Evolutionary conservation across 1,284 basidiomycete species (phyloP).

Genomic region (Ceratobasidium sp.): DNA sequence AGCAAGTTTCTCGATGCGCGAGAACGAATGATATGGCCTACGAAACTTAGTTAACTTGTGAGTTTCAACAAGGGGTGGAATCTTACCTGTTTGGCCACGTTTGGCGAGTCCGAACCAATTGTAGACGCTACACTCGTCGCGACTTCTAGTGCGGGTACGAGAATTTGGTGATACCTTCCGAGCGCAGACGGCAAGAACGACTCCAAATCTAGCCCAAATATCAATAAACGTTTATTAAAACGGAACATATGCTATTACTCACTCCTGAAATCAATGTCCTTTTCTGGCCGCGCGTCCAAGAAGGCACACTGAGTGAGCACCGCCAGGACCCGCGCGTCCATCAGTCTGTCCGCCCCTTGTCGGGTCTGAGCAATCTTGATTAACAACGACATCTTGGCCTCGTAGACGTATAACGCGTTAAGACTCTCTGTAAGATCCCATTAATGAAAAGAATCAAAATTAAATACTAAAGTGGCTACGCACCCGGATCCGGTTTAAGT

Average conservation of each 20-base stretch:
- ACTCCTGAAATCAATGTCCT: slow-evolving; percentile 85
- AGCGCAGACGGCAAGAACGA: slow-evolving; percentile 88
- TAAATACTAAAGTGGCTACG: slow-evolving; percentile 50
- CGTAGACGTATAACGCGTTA: slow-evolving; percentile 94
- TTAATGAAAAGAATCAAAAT: slow-evolving; percentile 13
- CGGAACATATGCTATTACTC: slow-evolving; percentile 51
- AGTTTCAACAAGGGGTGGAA: background rate
- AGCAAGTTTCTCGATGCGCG: slow-evolving; percentile 81
- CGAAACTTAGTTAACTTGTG: slow-evolving; percentile 33
- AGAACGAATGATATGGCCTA: slow-evolving; percentile 81
- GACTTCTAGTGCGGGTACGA: slow-evolving; percentile 86
- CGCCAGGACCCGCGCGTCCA: slow-evolving; percentile 83
- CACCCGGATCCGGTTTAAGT: slow-evolving; percentile 89
- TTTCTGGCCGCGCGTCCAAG: slow-evolving; percentile 82
- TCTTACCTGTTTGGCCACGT: slow-evolving; percentile 71
- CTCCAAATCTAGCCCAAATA: slow-evolving; percentile 69
- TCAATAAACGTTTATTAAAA: background rate
- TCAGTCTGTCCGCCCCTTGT: slow-evolving; percentile 83
- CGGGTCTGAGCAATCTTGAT: slow-evolving; percentile 84
- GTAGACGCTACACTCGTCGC: slow-evolving; percentile 76
- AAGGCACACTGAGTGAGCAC: slow-evolving; percentile 89
- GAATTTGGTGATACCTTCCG: slow-evolving; percentile 88
- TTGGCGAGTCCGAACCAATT: slow-evolving; percentile 71
- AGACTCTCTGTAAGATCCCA: slow-evolving; percentile 71
- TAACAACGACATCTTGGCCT: slow-evolving; percentile 91